Percentiles rank a stretch among this genome's conserved stretches.
phyloP scores from a whole-genome alignment of 345 rosid species.

The Gynandropsis gynandra region DNA sequence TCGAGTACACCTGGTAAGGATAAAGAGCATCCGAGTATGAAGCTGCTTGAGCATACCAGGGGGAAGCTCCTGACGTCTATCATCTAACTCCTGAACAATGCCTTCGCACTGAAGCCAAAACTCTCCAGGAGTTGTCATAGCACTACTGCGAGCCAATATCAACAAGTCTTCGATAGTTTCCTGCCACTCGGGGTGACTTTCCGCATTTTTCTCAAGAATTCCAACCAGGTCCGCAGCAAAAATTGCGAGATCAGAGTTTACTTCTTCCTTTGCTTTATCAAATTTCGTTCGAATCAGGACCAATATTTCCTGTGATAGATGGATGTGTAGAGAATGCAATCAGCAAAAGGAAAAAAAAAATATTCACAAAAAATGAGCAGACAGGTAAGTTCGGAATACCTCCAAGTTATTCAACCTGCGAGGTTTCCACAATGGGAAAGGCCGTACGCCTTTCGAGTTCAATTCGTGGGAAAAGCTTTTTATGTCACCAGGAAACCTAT shows the following conservation, averaged over 20 bases:
- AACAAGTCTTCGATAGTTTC: constrained; percentile 94
- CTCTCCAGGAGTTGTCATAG: constrained; percentile 86
- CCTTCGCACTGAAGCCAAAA: constrained; percentile 99
- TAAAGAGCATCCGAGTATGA: constrained; percentile 95
- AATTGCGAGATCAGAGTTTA: constrained; percentile 92
- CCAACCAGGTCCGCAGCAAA: constrained; percentile 99
- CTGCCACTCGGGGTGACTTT: constrained; percentile 97
- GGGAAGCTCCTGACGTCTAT: constrained; percentile 95
- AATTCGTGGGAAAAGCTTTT: constrained; percentile 99
- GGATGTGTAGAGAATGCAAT: constrained; percentile 23
- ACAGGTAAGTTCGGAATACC: constrained; percentile 33
- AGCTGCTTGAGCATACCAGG: constrained; percentile 89
- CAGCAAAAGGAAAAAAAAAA: no score
- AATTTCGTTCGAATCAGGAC: constrained; percentile 79
- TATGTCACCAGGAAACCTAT: constrained; percentile 90
- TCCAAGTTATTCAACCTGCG: constrained; percentile 82
- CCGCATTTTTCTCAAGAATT: constrained; percentile 91
- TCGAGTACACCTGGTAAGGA: constrained; percentile 95
- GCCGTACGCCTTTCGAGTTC: constrained; percentile 95
- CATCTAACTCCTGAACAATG: constrained; percentile 97
- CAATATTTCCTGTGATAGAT: constrained; percentile 61
- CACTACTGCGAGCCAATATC: constrained; percentile 93
- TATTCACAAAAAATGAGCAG: constrained; percentile 3
- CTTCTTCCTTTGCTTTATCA: constrained; percentile 99
- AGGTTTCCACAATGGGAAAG: constrained; percentile 94